Evolutionary conservation across 768 basidiomycete species (phyloP), one percentile per base, ranked within the genome.

Genomic region (Paxillus rubicundulus): DNA sequence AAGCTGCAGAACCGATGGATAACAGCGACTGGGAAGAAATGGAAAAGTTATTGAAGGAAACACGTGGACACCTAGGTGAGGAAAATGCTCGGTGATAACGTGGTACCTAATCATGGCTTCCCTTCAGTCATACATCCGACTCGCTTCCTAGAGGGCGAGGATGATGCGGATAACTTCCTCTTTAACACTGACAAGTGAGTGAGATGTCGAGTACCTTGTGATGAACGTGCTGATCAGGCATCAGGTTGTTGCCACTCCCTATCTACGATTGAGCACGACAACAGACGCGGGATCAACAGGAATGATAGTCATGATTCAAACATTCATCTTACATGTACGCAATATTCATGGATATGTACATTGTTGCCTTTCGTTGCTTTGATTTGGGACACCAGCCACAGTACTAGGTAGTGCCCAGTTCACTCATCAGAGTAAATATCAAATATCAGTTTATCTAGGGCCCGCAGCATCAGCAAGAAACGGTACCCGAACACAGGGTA

Each of bases 91-190:
- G 45, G n/a, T 41, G 20, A 2, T 24, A 4, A 34, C 39, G 8
- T 2, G 27, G 17, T 18, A 8, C n/a, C 54, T 52, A 8, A 44
- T 42, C 21, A 3, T 42, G 9, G 34, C 8, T 13, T 16, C 4
- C 14, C 9, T n/a, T 36, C 59, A 96, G 95, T 98, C 36, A 49
- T 91, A 10, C 89, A 89, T 71, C 85, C 95, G 2, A 89, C 77
- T 14, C 82, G 85, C 10, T 98, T 98, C 74, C 64, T 98, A 54
- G 95, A 98, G 69, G 89, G 83, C n/a, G 95, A 98, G 70, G 92
- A 96, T 64, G 77, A 83, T 1, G 86, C 88, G 6, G 87, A 95
- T 58, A 98, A 98, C 67, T 96, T 97, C 74, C 72, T 97, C 54
- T 96, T 96, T 72, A 91, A 89, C 63, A 82, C 91, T 27, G 94